phyloP scores from a whole-genome alignment of 345 rosid genomes.

The Eucalyptus globulus region DNA sequence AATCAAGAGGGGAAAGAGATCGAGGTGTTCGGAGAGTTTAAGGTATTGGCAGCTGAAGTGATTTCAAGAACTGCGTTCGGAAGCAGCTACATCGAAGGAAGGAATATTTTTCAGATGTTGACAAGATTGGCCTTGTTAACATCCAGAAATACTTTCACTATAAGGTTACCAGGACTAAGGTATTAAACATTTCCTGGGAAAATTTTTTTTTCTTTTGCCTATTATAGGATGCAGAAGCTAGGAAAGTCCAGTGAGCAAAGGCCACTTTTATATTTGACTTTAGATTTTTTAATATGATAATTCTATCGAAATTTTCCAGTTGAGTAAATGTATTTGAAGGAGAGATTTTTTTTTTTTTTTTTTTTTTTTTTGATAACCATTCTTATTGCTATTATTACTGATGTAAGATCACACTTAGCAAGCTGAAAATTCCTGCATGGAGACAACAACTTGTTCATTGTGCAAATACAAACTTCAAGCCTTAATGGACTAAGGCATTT shows the following conservation, averaged over 20 bases:
- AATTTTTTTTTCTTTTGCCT: too few relatives aligned
- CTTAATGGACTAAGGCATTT: neutral
- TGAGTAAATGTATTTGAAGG: neutral
- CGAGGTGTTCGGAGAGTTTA: constrained; percentile 20
- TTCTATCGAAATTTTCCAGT: neutral
- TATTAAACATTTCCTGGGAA: neutral
- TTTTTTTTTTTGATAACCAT: neutral
- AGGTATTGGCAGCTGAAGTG: constrained; percentile 27
- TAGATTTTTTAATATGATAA: neutral
- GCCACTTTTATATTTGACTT: neutral
- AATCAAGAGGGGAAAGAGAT: constrained; percentile 15
- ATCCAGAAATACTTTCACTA: neutral
- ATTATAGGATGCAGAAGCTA: neutral
- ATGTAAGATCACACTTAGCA: neutral
- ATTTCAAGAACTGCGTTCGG: constrained; percentile 44
- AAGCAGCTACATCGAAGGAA: constrained; percentile 30
- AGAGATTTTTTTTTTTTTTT: too few relatives aligned
- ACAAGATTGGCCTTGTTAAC: neutral
- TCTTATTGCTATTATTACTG: neutral
- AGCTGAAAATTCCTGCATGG: neutral
- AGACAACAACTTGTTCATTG: neutral
- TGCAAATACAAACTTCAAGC: neutral
- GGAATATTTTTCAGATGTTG: constrained; percentile 21
- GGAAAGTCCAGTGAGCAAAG: neutral
- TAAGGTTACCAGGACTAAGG: constrained; percentile 15